These are phyloP conservation scores for Kuraishia cidri DNA, from an alignment of 805 yeast species.

Conservation along the genomic window DNA sequence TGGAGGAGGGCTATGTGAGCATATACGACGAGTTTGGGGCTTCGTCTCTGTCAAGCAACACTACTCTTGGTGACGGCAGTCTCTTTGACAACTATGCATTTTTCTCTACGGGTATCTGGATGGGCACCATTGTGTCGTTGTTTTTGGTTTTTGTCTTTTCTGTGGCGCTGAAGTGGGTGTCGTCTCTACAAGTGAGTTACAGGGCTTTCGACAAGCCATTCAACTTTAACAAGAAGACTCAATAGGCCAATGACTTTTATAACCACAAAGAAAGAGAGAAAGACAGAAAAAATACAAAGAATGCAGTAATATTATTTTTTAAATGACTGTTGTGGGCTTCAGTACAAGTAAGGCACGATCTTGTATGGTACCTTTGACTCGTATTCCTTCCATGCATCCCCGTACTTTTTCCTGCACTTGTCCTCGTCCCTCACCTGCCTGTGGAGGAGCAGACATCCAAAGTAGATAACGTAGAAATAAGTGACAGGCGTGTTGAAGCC, in stretches of 20 bases:
- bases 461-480: constrained; percentile 79
- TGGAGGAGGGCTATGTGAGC: constrained; percentile 15
- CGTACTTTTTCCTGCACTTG: constrained; percentile 82
- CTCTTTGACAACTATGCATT: constrained; percentile 60
- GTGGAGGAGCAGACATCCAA: constrained; percentile 74
- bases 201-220: constrained; percentile 71
- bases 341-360: constrained; percentile 84
- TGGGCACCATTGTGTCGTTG: constrained; percentile 59
- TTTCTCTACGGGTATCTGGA: constrained; percentile 76
- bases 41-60: neutral
- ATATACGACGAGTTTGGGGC: constrained; percentile 7
- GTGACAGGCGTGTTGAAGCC: constrained; percentile 77
- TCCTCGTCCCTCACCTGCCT: constrained; percentile 89
- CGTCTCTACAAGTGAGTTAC: constrained; percentile 68
- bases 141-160: constrained; percentile 48
- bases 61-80: constrained; percentile 17
- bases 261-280: neutral
- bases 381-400: constrained; percentile 79
- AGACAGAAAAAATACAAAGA: neutral
- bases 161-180: constrained; percentile 64
- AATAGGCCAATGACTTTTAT: constrained; percentile 8
- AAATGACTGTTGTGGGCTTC: constrained; percentile 7
- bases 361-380: constrained; percentile 77
- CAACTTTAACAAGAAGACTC: constrained; percentile 38
- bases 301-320: neutral